Base-by-base conservation (phyloP, 2,329 filamentous ascomycete species). In the Aspergillus amoenus region DNA sequence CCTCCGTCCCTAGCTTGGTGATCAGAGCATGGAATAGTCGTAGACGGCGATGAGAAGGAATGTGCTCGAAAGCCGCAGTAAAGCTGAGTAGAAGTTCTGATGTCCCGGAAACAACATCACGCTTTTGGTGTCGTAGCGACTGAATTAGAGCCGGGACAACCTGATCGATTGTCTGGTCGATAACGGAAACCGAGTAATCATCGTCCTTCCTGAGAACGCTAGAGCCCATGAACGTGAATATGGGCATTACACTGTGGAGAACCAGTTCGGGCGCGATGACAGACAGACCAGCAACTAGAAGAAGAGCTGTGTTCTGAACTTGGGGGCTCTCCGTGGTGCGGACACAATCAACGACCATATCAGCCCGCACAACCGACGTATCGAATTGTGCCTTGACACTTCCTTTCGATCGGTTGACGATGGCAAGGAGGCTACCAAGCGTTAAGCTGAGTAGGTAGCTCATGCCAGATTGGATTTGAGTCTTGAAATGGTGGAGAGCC, bases 141-240 rank as follows among this genome's bases (percentile, higher is more conserved):
- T 88, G 86, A 40, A 97, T 91, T 44, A 99, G 80, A 13, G 93
- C 92, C 22, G 95, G 95, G 30, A 99, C 90, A 21, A 99, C 93
- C 66, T 93, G 89, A 60, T 92, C 90, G 66, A 99, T 93, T 2
- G 94, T 97, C 78, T 85, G 92, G 67, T 95, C 91, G 57, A 97
- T 93, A 32, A 99, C 93, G 71, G 96, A 91, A 12, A 93, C 92
- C 21, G 94, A 97, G 76, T 97, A 97, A 66, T 97, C 93, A 67
- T 99, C 95, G 66, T 91, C 91, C 76, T 97, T 93, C 48, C 90
- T 88, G 49, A 99, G 82, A 18, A 97, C 88, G 3, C 91, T 96
- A 43, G 88, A 89, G 42, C 93, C 92, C 88, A 97, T 97, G 71
- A 97, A 97, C 0, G 94, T 97, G 77, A 99, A 99, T 52, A 99